phyloP scores from a whole-genome alignment of 257 asterid species.

The Primulina eburnea region DNA sequence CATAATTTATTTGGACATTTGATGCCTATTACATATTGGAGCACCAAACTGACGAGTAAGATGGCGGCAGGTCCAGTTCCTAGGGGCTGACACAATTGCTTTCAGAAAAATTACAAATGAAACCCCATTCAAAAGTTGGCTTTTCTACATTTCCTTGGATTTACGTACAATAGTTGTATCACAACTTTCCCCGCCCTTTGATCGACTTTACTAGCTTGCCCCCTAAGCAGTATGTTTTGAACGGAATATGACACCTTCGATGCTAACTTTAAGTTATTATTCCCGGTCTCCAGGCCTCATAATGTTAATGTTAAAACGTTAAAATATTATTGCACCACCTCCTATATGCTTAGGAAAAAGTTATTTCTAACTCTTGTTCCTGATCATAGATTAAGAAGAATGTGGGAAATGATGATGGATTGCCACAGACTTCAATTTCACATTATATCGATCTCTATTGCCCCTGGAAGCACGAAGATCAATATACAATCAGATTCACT shows the following conservation, averaged over 20 bases:
- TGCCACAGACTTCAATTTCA: slow-evolving; percentile 87
- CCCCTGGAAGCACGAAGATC: slow-evolving; percentile 55
- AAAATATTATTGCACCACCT: not conserved
- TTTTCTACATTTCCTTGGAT: not conserved
- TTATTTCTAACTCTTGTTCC: not conserved
- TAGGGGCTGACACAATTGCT: no score
- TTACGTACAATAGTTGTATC: not conserved
- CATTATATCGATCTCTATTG: slow-evolving; percentile 57
- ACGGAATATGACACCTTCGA: not conserved
- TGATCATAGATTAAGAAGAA: slow-evolving; percentile 63
- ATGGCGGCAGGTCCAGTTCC: no score
- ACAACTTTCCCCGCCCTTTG: not conserved
- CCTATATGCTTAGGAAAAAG: not conserved
- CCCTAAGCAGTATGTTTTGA: not conserved
- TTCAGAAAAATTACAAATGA: no score
- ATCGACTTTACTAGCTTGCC: not conserved
- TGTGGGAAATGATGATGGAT: slow-evolving; percentile 88
- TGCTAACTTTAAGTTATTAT: not conserved
- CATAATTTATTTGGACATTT: not conserved
- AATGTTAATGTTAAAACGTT: not conserved
- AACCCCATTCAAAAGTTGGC: not conserved
- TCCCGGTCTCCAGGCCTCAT: not conserved
- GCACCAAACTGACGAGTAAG: no score
- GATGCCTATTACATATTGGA: not conserved
- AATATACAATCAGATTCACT: slow-evolving; percentile 56